These are phyloP conservation scores for Rubia tinctorum DNA, from an alignment of 305 asterid genomes.

Conservation along the genomic window DNA sequence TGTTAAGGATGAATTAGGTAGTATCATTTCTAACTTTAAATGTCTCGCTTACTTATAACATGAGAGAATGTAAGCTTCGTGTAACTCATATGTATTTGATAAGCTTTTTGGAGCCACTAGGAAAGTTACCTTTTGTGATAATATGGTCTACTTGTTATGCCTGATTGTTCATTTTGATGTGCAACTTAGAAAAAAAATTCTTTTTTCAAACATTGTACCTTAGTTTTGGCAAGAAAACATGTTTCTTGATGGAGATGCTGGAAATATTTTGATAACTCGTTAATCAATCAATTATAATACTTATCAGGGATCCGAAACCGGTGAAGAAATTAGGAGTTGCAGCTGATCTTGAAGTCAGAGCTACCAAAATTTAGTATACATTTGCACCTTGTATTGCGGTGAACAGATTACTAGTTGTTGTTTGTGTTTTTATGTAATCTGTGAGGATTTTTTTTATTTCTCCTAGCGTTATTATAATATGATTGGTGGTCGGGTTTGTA, in stretches of 20 bases:
- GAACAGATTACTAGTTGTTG: background rate
- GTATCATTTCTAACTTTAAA: no score
- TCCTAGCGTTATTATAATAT: background rate
- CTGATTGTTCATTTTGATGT: background rate
- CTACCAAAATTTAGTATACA: conserved; percentile 39
- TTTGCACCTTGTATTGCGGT: conserved; percentile 51
- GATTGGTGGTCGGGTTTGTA: conserved; percentile 25
- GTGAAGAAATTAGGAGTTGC: conserved; percentile 44
- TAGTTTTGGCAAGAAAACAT: no score
- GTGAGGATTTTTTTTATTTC: background rate
- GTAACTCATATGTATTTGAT: no score
- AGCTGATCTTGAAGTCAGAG: conserved; percentile 44
- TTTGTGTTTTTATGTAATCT: background rate
- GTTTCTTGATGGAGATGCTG: no score
- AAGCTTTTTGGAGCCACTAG: conserved; percentile 51
- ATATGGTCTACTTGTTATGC: background rate
- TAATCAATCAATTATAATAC: no score
- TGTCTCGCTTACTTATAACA: no score
- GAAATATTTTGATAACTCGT: no score
- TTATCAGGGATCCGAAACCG: conserved; percentile 35
- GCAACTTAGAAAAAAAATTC: background rate
- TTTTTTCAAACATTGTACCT: background rate
- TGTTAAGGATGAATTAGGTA: conserved; percentile 67
- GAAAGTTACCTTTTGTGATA: conserved; percentile 16
- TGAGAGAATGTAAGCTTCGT: no score